Base-by-base conservation (phyloP, 108 stramenopile genomes). In the Bacterosira constricta region DNA sequence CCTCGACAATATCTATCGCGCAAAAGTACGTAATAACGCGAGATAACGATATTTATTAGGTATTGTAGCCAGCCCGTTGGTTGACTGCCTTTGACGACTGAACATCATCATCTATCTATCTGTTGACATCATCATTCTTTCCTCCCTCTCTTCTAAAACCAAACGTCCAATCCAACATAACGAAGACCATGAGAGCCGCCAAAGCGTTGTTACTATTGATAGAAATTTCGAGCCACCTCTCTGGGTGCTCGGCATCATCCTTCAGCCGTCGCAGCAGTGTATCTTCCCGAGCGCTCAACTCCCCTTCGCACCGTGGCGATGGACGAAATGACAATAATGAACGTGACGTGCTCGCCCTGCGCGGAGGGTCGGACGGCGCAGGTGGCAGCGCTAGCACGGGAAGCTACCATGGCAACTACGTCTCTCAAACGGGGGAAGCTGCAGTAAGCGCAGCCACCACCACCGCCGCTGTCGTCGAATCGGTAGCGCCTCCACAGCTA, bases 361-460 rank as follows among this genome's bases (percentile, higher is more conserved):
- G 79, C 15, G 79, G 79, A 51, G 79, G 79, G 12, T 68, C 69
- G 54, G 46, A 69, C 41, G 31, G 30, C 59, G 27, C 34, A 34
- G 32, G 2, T 17, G 44, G n/a, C 17, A 34, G 8, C 34, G 30
- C 2, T 15, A 64, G 53, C 52, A 69, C 53, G 21, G 69, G 64
- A 18, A 70, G 63, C 49, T 79, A 79, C 47, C 69, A 70, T 35
- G 69, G 69, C 26, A 70, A 79, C 18, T 71, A 79, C 57, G 53
- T 79, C 30, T 59, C 69, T 32, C 69, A 55, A 13, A 45, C 25
- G 2, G 57, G 60, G 6, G 69, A 70, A 53, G 47, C 54, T 49
- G 25, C 57, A 21, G 31, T 26, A 7, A 44, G 25, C 9, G 57
- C 26, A 12, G 25, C 38, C 21, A 32, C 51, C 1, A 36, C 61